Base-by-base conservation (phyloP, 2,329 filamentous ascomycete genomes). In the Orbilia quercus region DNA sequence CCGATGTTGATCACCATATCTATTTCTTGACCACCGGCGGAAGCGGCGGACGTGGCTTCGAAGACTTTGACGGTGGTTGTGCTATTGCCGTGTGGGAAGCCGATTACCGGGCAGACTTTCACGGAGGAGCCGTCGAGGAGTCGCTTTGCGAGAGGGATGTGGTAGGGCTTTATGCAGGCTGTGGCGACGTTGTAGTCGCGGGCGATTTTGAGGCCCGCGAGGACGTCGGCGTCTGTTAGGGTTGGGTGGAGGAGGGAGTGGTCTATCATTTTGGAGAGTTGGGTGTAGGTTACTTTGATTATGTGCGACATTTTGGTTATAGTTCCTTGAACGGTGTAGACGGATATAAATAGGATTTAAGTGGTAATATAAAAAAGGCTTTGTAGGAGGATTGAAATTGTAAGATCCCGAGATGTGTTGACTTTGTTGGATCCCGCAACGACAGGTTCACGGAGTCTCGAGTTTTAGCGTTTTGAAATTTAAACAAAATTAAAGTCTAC, bases 1-100 rank as follows among this genome's bases (percentile, higher is more conserved):
- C 86, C 86, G 9, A 88, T 79, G 66, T 89, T 88, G 74, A 88
- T 81, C 0, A 88, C 86, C 84, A 88, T 85, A 77, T 88, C 86
- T 22, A 88, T 83, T 77, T 88, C 86, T 0, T 79, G 75, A 0
- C 83, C 86, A 1, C 86, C 86, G 0, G 81, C 81, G 1, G 79
- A 75, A 0, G 82, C 82, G 0, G 85, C 86, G 0, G 81, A 81
- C 0, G 77, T 78, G 0, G 86, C 84, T 76, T 88, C 87, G 22
- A 81, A 79, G 0, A 86, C 82, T 76, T 89, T 89, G 73, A 84
- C 82, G 11, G 80, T 78, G 0, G 83, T 84, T 0, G 84, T 86
- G 75, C 82, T 84, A 78, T 84, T 87, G 1, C 87, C 86, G 76
- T 87, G 84, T 0, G 87, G 87, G 75, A 89, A 89, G 23, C 86